Conservation (phyloP, 306 rosid genomes). For the Casuarina equisetifolia region DNA sequence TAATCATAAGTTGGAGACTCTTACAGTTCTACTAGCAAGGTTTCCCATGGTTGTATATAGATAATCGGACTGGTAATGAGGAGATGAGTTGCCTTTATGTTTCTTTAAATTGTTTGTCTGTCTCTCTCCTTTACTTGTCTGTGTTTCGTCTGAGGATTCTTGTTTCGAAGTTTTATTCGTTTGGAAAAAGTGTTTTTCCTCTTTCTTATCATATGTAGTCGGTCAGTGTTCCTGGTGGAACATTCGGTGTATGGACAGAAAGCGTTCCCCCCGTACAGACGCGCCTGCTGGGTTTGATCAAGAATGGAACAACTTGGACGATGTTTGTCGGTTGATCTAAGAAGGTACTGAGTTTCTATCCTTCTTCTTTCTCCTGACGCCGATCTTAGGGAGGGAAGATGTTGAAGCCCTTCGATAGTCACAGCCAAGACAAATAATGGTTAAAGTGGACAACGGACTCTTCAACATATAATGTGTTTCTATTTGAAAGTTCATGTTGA, state of each 20-base stretch:
- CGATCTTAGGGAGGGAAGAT: not conserved
- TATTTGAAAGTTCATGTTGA: not conserved
- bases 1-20: not conserved
- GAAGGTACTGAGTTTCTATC: not conserved
- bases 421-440: not conserved
- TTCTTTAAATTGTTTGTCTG: not conserved
- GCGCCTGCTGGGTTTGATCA: not conserved
- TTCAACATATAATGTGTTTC: not conserved
- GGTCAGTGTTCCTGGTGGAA: not conserved
- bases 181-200: not conserved
- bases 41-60: not conserved
- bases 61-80: conserved; percentile 3
- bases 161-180: not conserved
- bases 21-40: not conserved
- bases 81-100: not conserved
- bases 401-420: not conserved
- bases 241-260: not conserved
- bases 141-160: not conserved
- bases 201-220: not conserved
- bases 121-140: not conserved
- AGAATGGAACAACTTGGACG: not conserved
- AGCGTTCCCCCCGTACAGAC: not conserved
- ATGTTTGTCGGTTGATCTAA: not conserved
- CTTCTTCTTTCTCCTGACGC: not conserved
- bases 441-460: not conserved